These are phyloP conservation scores for Nakaseomyces nivariensis DNA, from an alignment of 1,139 yeast species.

Conservation along the genomic window DNA sequence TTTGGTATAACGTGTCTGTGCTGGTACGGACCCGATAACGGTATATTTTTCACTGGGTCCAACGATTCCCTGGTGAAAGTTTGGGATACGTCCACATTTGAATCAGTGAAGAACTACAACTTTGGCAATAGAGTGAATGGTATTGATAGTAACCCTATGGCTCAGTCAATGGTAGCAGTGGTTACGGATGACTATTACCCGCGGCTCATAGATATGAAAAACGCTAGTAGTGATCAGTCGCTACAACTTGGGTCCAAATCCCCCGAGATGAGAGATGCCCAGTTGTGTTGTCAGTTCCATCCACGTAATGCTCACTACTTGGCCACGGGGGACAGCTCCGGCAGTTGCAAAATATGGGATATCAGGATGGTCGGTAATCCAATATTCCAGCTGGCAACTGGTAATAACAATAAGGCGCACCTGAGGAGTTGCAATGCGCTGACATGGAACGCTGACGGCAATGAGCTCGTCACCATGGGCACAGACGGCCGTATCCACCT, in stretches of 20 bases:
- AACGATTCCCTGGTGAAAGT: conserved; percentile 69
- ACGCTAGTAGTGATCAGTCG: conserved; percentile 5
- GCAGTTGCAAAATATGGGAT: conserved; percentile 36
- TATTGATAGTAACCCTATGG: conserved; percentile 44
- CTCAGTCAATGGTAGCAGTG: conserved; percentile 51
- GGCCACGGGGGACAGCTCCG: conserved; percentile 73
- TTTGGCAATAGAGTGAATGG: conserved; percentile 43
- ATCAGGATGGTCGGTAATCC: conserved; percentile 16
- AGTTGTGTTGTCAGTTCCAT: conserved; percentile 66
- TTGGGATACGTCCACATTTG: conserved; percentile 67
- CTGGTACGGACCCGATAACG: conserved; percentile 91
- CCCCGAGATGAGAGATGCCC: conserved; percentile 48
- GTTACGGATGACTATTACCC: conserved; percentile 65
- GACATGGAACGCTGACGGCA: conserved; percentile 19
- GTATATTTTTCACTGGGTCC: conserved; percentile 75
- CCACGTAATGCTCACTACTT: conserved; percentile 43
- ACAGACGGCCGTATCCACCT: conserved; percentile 20
- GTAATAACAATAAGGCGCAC: conserved; percentile 14
- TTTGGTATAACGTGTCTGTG: conserved; percentile 64
- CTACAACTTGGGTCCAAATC: conserved; percentile 18
- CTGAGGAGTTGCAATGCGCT: conserved; percentile 19
- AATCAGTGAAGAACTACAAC: conserved; percentile 56
- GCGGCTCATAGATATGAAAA: conserved; percentile 58
- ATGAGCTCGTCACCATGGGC: conserved; percentile 16
- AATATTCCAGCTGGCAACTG: background rate